These are phyloP conservation scores for Aspergillus incahuasiensis DNA, from an alignment of 495 filamentous ascomycete species.

Conservation along the genomic window DNA sequence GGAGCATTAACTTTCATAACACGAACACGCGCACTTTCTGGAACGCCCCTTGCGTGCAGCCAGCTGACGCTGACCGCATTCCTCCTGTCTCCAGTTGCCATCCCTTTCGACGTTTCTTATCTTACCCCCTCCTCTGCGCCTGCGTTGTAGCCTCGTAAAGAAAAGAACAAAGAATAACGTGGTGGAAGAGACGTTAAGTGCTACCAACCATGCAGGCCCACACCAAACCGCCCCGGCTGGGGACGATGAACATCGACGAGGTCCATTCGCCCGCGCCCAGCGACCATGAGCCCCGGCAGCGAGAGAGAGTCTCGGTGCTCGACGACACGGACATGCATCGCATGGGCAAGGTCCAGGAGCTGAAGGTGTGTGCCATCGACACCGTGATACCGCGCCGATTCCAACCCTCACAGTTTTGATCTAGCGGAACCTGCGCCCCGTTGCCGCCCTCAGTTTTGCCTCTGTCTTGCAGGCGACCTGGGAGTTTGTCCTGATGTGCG, in stretches of 20 bases:
- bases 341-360: constrained; percentile 36
- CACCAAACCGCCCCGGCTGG: not conserved
- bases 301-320: not conserved
- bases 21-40: too few species aligned
- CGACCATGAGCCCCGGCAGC: too few species aligned
- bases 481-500: constrained; percentile 39
- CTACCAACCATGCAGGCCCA: not conserved
- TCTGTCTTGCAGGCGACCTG: constrained; percentile 46
- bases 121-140: not conserved
- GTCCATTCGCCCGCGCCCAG: too few species aligned
- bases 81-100: too few species aligned
- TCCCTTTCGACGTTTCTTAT: not conserved
- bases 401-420: constrained; percentile 3
- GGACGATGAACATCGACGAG: constrained; percentile 6
- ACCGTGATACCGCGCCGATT: not conserved
- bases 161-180: too few species aligned
- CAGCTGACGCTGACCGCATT: not conserved
- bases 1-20: too few species aligned
- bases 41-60: too few species aligned
- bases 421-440: constrained; percentile 42
- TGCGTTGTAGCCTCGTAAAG: too few species aligned
- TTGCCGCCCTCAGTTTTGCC: constrained; percentile 44
- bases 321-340: constrained; percentile 39
- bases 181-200: too few species aligned
- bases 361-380: constrained; percentile 28